These are phyloP conservation scores for Dryas integrifolia DNA, from an alignment of 331 rosid genomes.

Conservation along the genomic window DNA sequence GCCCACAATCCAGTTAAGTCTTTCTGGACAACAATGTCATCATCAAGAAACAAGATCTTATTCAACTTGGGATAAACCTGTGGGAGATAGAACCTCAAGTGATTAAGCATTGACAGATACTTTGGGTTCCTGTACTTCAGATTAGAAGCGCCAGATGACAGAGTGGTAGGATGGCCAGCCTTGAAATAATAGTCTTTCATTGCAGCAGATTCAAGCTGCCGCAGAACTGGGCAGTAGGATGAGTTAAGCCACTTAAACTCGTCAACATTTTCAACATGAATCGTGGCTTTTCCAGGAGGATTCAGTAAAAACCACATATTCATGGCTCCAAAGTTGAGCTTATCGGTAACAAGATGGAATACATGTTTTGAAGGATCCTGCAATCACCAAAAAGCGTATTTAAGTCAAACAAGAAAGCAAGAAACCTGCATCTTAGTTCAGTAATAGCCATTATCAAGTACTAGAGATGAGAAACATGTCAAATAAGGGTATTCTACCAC, in stretches of 20 bases:
- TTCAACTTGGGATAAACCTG: conserved; percentile 89
- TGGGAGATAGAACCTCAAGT: conserved; percentile 94
- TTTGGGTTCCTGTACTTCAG: conserved; percentile 96
- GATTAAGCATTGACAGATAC: conserved; percentile 98
- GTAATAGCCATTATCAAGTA: conserved; percentile 14
- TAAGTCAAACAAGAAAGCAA: conserved; percentile 21
- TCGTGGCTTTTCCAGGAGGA: conserved; percentile 90
- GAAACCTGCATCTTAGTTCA: conserved; percentile 1
- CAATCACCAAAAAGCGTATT: conserved; percentile 30
- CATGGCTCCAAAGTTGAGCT: conserved; percentile 96
- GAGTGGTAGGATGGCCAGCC: conserved; percentile 75
- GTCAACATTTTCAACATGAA: conserved; percentile 89
- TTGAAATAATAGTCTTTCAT: conserved; percentile 96
- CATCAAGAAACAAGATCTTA: conserved; percentile 90
- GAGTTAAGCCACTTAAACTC: conserved; percentile 96
- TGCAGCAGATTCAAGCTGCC: conserved; percentile 89
- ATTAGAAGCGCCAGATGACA: conserved; percentile 76
- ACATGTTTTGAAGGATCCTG: conserved; percentile 96
- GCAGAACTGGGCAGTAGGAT: conserved; percentile 87
- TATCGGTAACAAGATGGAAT: conserved; percentile 90
- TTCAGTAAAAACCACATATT: conserved; percentile 97
- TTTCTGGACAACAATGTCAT: conserved; percentile 97
- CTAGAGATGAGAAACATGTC: conserved; percentile 7
- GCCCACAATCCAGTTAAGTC: conserved; percentile 84
- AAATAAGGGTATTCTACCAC: not conserved